These are phyloP conservation scores for Basidiobolus meristosporus DNA, from an alignment of 371 early-diverging fungal genomes.

Conservation along the genomic window DNA sequence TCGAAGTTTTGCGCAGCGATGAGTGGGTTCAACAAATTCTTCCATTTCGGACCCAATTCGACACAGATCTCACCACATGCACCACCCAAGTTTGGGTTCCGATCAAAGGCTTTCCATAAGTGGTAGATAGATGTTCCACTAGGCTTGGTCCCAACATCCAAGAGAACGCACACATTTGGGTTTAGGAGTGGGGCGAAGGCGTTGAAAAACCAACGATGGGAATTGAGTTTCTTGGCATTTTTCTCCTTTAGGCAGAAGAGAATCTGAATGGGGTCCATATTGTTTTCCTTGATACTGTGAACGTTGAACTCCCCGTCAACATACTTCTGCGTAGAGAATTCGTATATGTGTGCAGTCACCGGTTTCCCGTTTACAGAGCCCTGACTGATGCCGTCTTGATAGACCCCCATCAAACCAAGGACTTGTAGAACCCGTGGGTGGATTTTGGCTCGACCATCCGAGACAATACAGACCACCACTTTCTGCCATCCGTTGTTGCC, in stretches of 20 bases:
- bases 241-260: constrained; percentile 74
- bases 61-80: constrained; percentile 82
- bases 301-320: constrained; percentile 31
- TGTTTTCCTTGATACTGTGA: neutral
- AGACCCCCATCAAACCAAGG: constrained; percentile 68
- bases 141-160: constrained; percentile 81
- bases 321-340: constrained; percentile 65
- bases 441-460: constrained; percentile 44
- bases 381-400: constrained; percentile 62
- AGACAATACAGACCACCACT: constrained; percentile 58
- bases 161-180: constrained; percentile 64
- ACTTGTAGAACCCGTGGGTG: constrained; percentile 45
- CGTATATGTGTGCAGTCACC: constrained; percentile 71
- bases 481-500: constrained; percentile 71
- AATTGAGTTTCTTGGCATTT: constrained; percentile 66
- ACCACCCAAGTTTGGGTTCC: constrained; percentile 51
- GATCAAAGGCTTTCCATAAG: constrained; percentile 69
- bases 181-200: constrained; percentile 56
- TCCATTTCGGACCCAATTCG: constrained; percentile 36
- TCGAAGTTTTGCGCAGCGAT: constrained; percentile 93
- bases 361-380: constrained; percentile 29
- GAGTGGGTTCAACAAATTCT: constrained; percentile 57
- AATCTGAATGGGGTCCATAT: constrained; percentile 43
- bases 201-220: constrained; percentile 85
- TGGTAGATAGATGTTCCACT: constrained; percentile 54